These are phyloP conservation scores for Gonium pectorale DNA, from an alignment of 139 green algal species.

Conservation along the genomic window DNA sequence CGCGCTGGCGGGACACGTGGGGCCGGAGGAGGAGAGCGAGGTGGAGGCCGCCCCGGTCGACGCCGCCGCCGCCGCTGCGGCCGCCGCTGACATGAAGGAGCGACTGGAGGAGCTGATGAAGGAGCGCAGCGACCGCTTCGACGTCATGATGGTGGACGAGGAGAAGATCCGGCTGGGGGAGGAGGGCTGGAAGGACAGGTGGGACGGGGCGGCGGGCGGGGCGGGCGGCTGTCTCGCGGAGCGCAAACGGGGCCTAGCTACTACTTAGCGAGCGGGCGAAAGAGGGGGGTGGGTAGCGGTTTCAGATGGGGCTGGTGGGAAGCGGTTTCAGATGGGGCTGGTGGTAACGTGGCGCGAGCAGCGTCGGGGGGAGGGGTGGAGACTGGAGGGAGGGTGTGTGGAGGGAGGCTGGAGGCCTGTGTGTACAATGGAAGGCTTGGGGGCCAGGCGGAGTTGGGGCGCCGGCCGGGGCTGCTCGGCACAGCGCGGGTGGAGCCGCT, in stretches of 20 bases:
- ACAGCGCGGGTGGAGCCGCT: too few relatives aligned
- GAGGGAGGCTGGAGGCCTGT: too few relatives aligned
- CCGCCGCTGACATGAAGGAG: slow-evolving; percentile 72
- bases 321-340: too few relatives aligned
- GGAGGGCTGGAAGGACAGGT: slow-evolving; percentile 92
- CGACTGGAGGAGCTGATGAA: slow-evolving; percentile 81
- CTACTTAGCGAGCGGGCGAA: too few relatives aligned
- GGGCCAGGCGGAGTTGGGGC: too few relatives aligned
- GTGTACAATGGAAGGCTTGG: too few relatives aligned
- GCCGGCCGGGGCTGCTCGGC: too few relatives aligned
- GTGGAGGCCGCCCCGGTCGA: slow-evolving; percentile 30
- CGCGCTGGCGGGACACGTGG: slow-evolving; percentile 31
- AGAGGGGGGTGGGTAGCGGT: too few relatives aligned
- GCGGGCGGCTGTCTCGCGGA: not conserved
- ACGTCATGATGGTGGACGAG: slow-evolving; percentile 87
- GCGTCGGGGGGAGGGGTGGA: too few relatives aligned
- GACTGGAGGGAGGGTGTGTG: too few relatives aligned
- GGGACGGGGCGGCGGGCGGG: not conserved
- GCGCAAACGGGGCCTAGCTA: not conserved
- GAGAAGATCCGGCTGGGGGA: slow-evolving; percentile 88
- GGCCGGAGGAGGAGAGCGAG: slow-evolving; percentile 45
- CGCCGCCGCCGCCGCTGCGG: slow-evolving; percentile 26
- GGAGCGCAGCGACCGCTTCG: slow-evolving; percentile 77
- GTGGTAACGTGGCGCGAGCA: too few relatives aligned
- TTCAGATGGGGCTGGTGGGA: too few relatives aligned